These are phyloP conservation scores for Backusella morwellensis DNA, from an alignment of 192 early-diverging fungal genomes.

Conservation along the genomic window DNA sequence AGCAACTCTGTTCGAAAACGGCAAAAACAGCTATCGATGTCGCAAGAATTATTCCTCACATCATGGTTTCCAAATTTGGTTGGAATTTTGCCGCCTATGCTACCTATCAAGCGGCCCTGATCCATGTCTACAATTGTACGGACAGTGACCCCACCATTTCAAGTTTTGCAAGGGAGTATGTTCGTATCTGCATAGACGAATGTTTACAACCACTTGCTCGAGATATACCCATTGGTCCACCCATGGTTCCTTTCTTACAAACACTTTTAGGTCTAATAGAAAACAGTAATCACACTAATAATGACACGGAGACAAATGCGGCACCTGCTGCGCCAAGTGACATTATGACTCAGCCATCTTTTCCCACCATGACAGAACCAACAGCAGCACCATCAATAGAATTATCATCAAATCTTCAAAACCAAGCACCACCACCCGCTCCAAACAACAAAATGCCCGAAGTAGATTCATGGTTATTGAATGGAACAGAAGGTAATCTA, in stretches of 20 bases:
- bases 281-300: not conserved
- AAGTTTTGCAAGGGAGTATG: conserved; percentile 13
- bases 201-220: conserved; percentile 23
- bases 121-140: conserved; percentile 34
- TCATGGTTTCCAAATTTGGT: conserved; percentile 12
- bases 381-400: not conserved
- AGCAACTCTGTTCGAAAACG: conserved; percentile 5
- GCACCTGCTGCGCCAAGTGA: not conserved
- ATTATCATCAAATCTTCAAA: not conserved
- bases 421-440: not conserved
- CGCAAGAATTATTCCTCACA: conserved; percentile 6
- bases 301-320: not conserved
- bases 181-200: conserved; percentile 22
- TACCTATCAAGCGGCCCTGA: conserved; percentile 24
- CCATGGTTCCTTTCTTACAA: conserved; percentile 10
- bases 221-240: conserved; percentile 16
- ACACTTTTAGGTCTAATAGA: conserved; percentile 3
- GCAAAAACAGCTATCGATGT: conserved; percentile 27
- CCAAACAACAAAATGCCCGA: not conserved
- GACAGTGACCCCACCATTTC: conserved; percentile 13
- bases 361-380: not conserved
- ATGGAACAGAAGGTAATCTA: not conserved
- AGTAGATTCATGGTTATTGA: not conserved
- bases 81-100: conserved; percentile 35
- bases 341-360: not conserved